Evolutionary conservation across 1,284 basidiomycete species (phyloP).

Genomic region (Melampsora americana): DNA sequence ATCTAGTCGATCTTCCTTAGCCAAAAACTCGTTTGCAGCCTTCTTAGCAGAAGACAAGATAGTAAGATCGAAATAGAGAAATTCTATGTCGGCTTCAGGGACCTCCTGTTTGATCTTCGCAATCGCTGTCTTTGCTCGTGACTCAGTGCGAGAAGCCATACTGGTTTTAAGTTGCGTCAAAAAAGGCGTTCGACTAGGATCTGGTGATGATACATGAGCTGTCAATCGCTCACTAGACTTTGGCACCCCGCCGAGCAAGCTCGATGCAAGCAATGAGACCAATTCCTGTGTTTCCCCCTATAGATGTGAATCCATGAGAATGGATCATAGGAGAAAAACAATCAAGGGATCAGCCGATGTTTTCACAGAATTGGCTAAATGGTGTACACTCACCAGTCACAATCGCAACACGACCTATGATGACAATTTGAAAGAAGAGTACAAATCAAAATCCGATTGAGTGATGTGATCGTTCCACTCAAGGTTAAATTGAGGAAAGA

Average conservation of each 20-base stretch:
- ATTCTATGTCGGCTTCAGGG: constrained; percentile 47
- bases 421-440: not conserved
- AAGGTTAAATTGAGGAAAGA: no score
- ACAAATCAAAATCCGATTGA: not conserved
- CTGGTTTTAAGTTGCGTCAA: not conserved
- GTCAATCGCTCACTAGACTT: not conserved
- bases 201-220: not conserved
- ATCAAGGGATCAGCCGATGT: not conserved
- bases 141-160: not conserved
- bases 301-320: not conserved
- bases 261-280: not conserved
- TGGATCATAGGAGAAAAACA: no score
- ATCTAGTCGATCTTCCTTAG: constrained; percentile 50
- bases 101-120: constrained; percentile 42
- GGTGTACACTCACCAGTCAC: not conserved
- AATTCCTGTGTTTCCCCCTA: constrained; percentile 1
- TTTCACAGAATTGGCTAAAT: not conserved
- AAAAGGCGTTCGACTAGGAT: not conserved
- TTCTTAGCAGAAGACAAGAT: constrained; percentile 49
- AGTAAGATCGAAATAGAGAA: constrained; percentile 52
- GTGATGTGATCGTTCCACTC: no score
- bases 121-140: not conserved
- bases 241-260: constrained; percentile 6
- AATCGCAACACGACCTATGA: constrained; percentile 2
- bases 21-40: constrained; percentile 49